These are phyloP conservation scores for Fusarium mangiferae DNA, from an alignment of 2,329 filamentous ascomycete species.

Conservation along the genomic window DNA sequence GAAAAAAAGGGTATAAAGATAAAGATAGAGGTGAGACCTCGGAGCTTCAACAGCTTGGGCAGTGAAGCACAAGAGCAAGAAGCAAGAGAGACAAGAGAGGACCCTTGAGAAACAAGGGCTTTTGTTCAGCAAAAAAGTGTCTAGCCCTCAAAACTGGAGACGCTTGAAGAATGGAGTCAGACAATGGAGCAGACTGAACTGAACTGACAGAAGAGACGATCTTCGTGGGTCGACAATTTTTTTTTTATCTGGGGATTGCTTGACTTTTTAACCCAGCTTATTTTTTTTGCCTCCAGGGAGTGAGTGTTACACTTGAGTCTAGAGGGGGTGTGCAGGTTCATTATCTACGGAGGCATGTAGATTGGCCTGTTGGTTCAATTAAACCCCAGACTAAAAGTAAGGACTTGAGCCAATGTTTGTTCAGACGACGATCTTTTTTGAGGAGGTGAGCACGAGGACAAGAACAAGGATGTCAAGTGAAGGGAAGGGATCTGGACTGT, in stretches of 20 bases:
- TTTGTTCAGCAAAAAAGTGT: conserved; percentile 5
- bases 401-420: neutral
- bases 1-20: neutral
- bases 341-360: neutral
- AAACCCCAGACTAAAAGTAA: neutral
- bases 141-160: conserved; percentile 12
- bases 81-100: neutral
- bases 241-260: conserved; percentile 19
- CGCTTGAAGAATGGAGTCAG: neutral
- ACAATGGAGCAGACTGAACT: neutral
- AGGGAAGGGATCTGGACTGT: neutral
- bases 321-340: neutral
- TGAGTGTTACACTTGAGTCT: neutral
- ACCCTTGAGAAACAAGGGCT: conserved; percentile 7
- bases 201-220: conserved; percentile 11
- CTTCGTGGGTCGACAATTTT: conserved; percentile 19
- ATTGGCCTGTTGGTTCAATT: neutral
- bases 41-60: conserved; percentile 26
- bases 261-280: conserved; percentile 22
- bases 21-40: neutral
- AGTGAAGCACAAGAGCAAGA: conserved; percentile 21
- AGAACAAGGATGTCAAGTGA: neutral
- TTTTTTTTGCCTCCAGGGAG: conserved; percentile 5
- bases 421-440: conserved; percentile 2
- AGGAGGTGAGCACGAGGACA: conserved; percentile 5